Base-by-base conservation (phyloP, 345 rosid species). In the Triadica sebifera region DNA sequence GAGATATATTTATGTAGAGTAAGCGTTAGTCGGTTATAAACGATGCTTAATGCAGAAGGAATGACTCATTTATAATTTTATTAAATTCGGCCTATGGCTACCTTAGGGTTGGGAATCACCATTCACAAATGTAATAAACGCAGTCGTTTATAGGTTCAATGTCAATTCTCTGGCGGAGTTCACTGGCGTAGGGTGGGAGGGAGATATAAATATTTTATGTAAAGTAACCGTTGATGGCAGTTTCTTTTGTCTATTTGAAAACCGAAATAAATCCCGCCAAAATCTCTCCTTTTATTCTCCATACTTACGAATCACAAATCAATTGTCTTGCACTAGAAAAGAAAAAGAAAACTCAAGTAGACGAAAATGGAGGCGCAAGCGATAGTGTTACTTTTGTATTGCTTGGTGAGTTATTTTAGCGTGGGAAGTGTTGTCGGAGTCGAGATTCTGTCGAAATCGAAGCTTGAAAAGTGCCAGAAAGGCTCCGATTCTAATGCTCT, bases 381-480 rank as follows among this genome's bases (percentile, higher is more conserved):
- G 67, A 49, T 5, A 58, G 5, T 58, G 49, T n/a, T 75, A 2
- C 13, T 67, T 15, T 56, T 67, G 16, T 52, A 63, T 22, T 50
- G 41, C 69, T 11, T 62, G 3, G 16, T 51, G 43, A 52, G 53
- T 76, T 52, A 45, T 20, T 74, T 67, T 24, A 37, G 13, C 1
- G 55, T 65, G 9, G 49, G 0, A 38, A 57, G 47, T 34, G 66
- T 51, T 25, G 47, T 37, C 2, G 77, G 68, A 22, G 74, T 70
- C 12, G 82, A 89, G 84, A 89, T 89, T 46, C 86, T 90, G 38
- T 88, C 94, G n/a, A 90, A 90, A 78, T 90, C 92, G 39, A 88
- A 83, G 74, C 88, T 89, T 15, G 86, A 86, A 47, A 78, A 79
- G 72, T 90, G 94, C 80, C 86, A 83, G 84, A 86, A 83, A 79